Evolutionary conservation across 179 eudicot species (phyloP).

Genomic region (Carnegiea gigantea): DNA sequence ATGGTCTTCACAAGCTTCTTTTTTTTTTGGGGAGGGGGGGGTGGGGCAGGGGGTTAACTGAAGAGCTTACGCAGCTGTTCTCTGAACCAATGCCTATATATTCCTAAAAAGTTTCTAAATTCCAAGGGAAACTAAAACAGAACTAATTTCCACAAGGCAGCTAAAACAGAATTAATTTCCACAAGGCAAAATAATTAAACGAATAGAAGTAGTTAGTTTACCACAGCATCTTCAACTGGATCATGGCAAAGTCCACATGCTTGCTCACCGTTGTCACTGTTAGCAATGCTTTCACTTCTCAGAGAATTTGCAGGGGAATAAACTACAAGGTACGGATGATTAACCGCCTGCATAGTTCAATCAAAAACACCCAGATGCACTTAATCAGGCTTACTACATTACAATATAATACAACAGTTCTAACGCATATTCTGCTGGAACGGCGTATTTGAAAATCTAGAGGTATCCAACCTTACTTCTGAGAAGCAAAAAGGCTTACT

Average conservation of each 20-base stretch:
- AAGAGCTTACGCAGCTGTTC: background rate
- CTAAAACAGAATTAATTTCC: background rate
- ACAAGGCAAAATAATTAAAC: conserved; percentile 8
- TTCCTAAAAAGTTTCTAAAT: background rate
- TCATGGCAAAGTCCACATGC: conserved; percentile 83
- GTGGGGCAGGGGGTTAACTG: too few relatives aligned
- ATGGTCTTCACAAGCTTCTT: background rate
- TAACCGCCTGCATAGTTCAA: conserved; percentile 65
- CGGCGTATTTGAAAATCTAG: background rate
- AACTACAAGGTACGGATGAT: conserved; percentile 95
- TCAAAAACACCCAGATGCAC: conserved; percentile 19
- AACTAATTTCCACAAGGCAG: too few relatives aligned
- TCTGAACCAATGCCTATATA: background rate
- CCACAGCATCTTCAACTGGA: conserved; percentile 71
- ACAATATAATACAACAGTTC: background rate
- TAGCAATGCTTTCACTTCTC: conserved; percentile 39
- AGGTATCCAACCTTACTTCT: background rate
- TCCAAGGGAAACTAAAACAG: background rate
- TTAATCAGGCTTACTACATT: background rate
- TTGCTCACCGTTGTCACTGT: conserved; percentile 43
- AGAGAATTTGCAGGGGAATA: conserved; percentile 60
- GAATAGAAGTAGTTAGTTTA: conserved; percentile 32
- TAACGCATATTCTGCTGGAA: background rate
- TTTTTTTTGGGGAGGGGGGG: too few relatives aligned
- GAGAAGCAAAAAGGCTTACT: background rate